Evolutionary conservation across 2,329 filamentous ascomycete species (phyloP).

Genomic region (Macrophomina pseudophaseolina): DNA sequence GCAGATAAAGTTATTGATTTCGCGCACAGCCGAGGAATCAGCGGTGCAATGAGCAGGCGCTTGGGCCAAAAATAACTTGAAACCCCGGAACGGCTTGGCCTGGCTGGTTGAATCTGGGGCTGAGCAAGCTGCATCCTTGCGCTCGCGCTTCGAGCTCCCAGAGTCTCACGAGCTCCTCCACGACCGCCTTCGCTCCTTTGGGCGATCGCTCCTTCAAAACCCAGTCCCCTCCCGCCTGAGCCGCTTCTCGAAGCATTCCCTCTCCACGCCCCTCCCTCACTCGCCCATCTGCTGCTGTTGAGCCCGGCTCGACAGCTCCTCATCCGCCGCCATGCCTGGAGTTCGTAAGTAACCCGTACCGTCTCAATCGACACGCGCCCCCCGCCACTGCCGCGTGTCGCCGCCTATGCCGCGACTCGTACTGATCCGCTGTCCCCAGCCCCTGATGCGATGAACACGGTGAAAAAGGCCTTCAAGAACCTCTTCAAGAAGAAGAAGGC

Average conservation of each 20-base stretch:
- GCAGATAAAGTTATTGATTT: constrained; percentile 25
- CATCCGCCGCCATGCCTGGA: constrained; percentile 42
- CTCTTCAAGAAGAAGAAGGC: constrained; percentile 39
- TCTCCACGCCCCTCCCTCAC: neutral
- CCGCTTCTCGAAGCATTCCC: constrained; percentile 2
- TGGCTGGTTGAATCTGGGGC: constrained; percentile 25
- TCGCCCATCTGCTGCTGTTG: neutral
- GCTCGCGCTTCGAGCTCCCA: constrained; percentile 24
- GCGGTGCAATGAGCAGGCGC: constrained; percentile 23
- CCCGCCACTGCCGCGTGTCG: neutral
- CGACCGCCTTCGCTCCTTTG: constrained; percentile 25
- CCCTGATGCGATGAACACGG: constrained; percentile 41
- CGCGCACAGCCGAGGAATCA: constrained; percentile 21
- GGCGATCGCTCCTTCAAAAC: constrained; percentile 25
- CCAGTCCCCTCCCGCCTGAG: constrained; percentile 21
- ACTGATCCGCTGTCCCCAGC: constrained; percentile 33
- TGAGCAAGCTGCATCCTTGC: constrained; percentile 27
- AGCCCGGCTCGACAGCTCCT: constrained; percentile 12
- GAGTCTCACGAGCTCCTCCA: constrained; percentile 27
- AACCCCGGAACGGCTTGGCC: constrained; percentile 23
- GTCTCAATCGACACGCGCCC: constrained; percentile 2
- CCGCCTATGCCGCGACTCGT: neutral
- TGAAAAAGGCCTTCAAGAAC: constrained; percentile 47
- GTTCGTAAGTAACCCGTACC: constrained; percentile 42
- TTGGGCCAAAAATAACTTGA: constrained; percentile 27